Evolutionary conservation across 148 eudicot species (phyloP).

Genomic region (Pouteria glomerata): DNA sequence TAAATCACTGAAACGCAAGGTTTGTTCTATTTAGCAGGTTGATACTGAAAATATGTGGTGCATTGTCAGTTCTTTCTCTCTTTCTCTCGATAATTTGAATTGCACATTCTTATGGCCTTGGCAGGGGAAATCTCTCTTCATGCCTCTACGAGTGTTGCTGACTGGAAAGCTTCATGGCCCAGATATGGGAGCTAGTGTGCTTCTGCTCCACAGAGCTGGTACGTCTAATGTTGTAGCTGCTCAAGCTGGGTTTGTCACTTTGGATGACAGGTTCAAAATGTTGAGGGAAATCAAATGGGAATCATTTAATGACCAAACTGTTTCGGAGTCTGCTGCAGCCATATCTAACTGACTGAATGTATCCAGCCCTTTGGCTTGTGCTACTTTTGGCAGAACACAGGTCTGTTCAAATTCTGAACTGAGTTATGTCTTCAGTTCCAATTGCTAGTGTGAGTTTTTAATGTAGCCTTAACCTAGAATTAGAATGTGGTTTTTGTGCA

Average conservation of each 20-base stretch:
- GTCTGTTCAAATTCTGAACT: too few species aligned
- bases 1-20: conserved; percentile 90
- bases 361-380: background rate
- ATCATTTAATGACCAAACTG: conserved; percentile 36
- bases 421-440: too few species aligned
- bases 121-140: conserved; percentile 93
- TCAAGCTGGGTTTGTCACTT: conserved; percentile 45
- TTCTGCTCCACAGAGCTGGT: conserved; percentile 61
- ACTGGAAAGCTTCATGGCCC: conserved; percentile 98
- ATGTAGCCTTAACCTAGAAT: too few species aligned
- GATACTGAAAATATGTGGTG: background rate
- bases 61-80: background rate
- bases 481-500: too few species aligned
- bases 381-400: too few species aligned
- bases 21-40: conserved; percentile 14
- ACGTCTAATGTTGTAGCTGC: conserved; percentile 41
- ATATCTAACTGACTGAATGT: conserved; percentile 32
- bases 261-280: conserved; percentile 70
- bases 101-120: conserved; percentile 7
- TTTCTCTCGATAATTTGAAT: background rate
- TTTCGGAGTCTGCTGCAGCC: conserved; percentile 32
- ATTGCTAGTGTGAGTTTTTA: too few species aligned
- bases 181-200: conserved; percentile 65
- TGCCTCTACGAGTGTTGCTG: conserved; percentile 90
- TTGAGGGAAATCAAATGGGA: conserved; percentile 67